Evolutionary conservation across 1,284 basidiomycete species (phyloP).

Genomic region (Tausonia pullulans): DNA sequence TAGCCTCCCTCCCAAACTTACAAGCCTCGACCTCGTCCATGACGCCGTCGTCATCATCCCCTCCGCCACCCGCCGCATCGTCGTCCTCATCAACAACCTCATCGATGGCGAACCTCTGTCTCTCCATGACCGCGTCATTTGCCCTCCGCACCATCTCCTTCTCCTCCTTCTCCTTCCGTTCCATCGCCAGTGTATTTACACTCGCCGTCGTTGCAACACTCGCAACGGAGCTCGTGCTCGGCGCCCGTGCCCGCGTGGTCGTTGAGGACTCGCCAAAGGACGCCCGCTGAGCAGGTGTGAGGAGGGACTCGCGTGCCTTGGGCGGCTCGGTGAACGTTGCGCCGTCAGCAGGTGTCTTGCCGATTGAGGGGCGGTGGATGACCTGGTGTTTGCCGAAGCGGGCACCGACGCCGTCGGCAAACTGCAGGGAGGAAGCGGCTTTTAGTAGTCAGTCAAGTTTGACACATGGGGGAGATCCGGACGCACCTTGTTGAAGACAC

Average conservation of each 20-base stretch:
- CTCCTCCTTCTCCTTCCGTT: slow-evolving; percentile 32
- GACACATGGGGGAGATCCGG: neutral
- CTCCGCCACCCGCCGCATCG: slow-evolving; percentile 43
- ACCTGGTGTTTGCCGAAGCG: slow-evolving; percentile 80
- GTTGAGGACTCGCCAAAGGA: slow-evolving; percentile 17
- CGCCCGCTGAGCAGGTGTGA: slow-evolving; percentile 39
- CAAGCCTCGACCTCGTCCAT: slow-evolving; percentile 62
- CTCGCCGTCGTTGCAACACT: slow-evolving; percentile 26
- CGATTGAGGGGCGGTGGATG: slow-evolving; percentile 68
- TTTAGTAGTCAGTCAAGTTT: neutral
- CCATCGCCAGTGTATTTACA: slow-evolving; percentile 17
- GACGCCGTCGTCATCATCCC: slow-evolving; percentile 54
- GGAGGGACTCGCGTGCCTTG: slow-evolving; percentile 72
- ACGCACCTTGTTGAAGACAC: slow-evolving; percentile 57
- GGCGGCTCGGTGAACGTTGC: slow-evolving; percentile 43
- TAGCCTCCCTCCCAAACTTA: neutral
- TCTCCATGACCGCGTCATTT: slow-evolving; percentile 71
- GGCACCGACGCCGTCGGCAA: slow-evolving; percentile 87
- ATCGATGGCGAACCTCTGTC: slow-evolving; percentile 87
- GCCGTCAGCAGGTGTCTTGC: slow-evolving; percentile 51
- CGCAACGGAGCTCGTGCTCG: slow-evolving; percentile 20
- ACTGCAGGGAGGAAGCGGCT: slow-evolving; percentile 27
- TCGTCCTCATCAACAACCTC: slow-evolving; percentile 74
- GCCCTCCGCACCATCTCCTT: slow-evolving; percentile 57
- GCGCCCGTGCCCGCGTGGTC: slow-evolving; percentile 13